phyloP scores from a whole-genome alignment of 169 alveolate species.

The Besnoitia besnoiti region DNA sequence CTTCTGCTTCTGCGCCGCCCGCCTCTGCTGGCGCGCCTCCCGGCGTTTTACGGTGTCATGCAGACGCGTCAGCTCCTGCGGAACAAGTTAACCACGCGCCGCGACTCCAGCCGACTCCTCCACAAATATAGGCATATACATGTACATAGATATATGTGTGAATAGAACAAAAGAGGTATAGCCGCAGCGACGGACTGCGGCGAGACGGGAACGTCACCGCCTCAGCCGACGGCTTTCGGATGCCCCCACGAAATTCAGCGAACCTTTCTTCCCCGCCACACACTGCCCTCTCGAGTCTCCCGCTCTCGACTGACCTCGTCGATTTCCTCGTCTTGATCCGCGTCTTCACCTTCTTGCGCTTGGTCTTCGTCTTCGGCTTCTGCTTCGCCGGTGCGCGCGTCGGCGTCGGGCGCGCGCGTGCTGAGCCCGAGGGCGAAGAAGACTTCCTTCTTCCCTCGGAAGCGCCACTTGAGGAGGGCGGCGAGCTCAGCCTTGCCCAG shows the following conservation, averaged over 20 bases:
- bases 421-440: conserved; percentile 54
- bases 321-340: conserved; percentile 37
- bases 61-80: conserved; percentile 34
- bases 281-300: too few relatives aligned
- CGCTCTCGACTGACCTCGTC: conserved; percentile 68
- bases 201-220: too few relatives aligned
- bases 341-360: background rate
- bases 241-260: too few relatives aligned
- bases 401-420: conserved; percentile 52
- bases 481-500: conserved; percentile 88
- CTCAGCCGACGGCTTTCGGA: too few relatives aligned
- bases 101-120: background rate
- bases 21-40: conserved; percentile 48
- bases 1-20: conserved; percentile 39
- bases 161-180: too few relatives aligned
- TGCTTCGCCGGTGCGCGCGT: conserved; percentile 70
- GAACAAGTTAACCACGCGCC: background rate
- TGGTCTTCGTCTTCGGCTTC: conserved; percentile 71
- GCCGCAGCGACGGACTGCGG: too few relatives aligned
- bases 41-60: conserved; percentile 6
- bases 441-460: conserved; percentile 50
- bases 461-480: conserved; percentile 88
- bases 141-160: too few relatives aligned
- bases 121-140: too few relatives aligned
- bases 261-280: too few relatives aligned